phyloP scores from a whole-genome alignment of 768 basidiomycete genomes.

The Exsudoporus frostii region DNA sequence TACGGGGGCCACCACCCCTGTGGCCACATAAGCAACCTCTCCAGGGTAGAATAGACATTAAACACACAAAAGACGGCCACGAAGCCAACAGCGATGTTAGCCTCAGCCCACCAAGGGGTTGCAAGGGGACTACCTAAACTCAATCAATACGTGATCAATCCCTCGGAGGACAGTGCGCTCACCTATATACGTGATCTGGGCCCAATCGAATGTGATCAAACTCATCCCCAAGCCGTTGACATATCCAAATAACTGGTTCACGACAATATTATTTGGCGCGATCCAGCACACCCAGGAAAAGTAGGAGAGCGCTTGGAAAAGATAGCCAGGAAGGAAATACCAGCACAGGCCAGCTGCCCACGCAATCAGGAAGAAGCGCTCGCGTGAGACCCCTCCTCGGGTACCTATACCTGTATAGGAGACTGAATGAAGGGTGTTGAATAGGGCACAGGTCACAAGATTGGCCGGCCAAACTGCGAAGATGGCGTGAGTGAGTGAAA shows the following conservation, averaged over 20 bases:
- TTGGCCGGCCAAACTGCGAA: conserved; percentile 70
- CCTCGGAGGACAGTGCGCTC: background rate
- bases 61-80: conserved; percentile 62
- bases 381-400: conserved; percentile 48
- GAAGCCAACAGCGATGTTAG: conserved; percentile 62
- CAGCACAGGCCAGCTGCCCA: conserved; percentile 34
- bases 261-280: conserved; percentile 58
- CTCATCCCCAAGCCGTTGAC: conserved; percentile 58
- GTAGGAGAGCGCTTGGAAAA: conserved; percentile 63
- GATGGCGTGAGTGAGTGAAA: conserved; percentile 26
- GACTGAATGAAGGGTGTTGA: conserved; percentile 70
- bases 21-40: conserved; percentile 47
- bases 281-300: conserved; percentile 69
- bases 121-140: conserved; percentile 51
- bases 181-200: conserved; percentile 48
- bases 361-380: conserved; percentile 47
- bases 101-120: conserved; percentile 82
- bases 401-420: conserved; percentile 41
- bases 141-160: background rate
- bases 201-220: conserved; percentile 79
- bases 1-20: conserved; percentile 56
- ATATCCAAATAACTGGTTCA: conserved; percentile 78
- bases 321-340: conserved; percentile 71
- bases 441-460: conserved; percentile 65
- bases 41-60: conserved; percentile 37